Evolutionary conservation across 345 rosid species (phyloP).

Genomic region (Dipteronia sinensis): DNA sequence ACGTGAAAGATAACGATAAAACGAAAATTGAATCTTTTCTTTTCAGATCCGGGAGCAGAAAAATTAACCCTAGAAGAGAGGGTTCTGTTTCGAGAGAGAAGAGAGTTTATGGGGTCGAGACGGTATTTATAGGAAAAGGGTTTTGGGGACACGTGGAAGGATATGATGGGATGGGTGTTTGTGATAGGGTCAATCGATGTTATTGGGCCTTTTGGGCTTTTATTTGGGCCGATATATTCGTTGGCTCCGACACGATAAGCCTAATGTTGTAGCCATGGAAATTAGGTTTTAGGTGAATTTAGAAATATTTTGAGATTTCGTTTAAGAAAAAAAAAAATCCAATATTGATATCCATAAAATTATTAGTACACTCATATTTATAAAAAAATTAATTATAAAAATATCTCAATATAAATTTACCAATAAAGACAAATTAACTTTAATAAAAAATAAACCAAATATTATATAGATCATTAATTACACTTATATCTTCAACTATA

Average conservation of each 20-base stretch:
- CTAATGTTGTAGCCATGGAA: background rate
- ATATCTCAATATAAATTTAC: too few species aligned
- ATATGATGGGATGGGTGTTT: background rate
- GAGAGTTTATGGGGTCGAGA: fast-evolving
- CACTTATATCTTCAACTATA: too few species aligned
- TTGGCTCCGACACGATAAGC: background rate
- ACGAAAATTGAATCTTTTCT: too few species aligned
- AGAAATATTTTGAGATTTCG: too few species aligned
- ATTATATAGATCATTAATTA: too few species aligned
- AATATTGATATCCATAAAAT: too few species aligned
- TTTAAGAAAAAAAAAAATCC: too few species aligned
- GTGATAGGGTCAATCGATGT: constrained; percentile 11
- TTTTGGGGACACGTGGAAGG: constrained; percentile 6
- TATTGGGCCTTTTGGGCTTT: background rate
- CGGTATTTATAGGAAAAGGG: background rate
- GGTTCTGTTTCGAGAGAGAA: background rate
- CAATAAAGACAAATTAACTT: too few species aligned
- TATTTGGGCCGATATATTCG: background rate
- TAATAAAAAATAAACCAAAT: too few species aligned
- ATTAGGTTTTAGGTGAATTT: too few species aligned
- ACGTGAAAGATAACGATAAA: background rate
- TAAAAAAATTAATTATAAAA: too few species aligned
- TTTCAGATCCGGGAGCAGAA: constrained; percentile 7
- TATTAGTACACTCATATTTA: too few species aligned
- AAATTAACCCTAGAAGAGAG: constrained; percentile 1